Conservation (phyloP, 163 green algal genomes). For the Trebouxiophyceae sp. region DNA sequence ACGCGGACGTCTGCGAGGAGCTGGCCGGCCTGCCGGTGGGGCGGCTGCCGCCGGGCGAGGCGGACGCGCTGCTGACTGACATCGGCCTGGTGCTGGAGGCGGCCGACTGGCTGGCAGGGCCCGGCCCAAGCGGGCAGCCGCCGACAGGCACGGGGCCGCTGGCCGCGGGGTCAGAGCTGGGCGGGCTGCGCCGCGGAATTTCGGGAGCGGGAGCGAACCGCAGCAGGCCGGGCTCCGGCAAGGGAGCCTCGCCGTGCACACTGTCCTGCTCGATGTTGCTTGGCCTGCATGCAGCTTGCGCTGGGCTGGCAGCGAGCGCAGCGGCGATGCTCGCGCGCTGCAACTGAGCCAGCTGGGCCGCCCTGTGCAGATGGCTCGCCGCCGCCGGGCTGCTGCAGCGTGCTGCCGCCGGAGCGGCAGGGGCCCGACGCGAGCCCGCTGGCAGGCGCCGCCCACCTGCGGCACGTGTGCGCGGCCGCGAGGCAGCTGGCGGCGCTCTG, state of each 20-base stretch:
- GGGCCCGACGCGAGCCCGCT: background rate
- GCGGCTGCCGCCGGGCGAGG: background rate
- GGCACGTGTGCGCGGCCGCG: background rate
- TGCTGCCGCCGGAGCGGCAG: background rate
- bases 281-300: no score
- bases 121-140: no score
- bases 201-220: no score
- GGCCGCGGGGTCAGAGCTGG: no score
- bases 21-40: background rate
- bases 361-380: background rate
- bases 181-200: no score
- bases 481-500: background rate
- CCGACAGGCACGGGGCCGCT: no score
- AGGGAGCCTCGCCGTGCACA: no score
- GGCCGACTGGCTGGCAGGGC: background rate
- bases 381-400: background rate
- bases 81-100: constrained; percentile 3
- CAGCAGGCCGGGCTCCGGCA: no score
- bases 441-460: background rate
- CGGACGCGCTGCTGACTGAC: constrained; percentile 1
- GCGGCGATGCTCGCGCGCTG: no score
- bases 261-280: no score
- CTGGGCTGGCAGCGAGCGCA: no score
- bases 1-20: constrained; percentile 3
- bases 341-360: background rate